These are phyloP conservation scores for Coemansia asiatica DNA, from an alignment of 192 early-diverging fungal genomes.

Conservation along the genomic window DNA sequence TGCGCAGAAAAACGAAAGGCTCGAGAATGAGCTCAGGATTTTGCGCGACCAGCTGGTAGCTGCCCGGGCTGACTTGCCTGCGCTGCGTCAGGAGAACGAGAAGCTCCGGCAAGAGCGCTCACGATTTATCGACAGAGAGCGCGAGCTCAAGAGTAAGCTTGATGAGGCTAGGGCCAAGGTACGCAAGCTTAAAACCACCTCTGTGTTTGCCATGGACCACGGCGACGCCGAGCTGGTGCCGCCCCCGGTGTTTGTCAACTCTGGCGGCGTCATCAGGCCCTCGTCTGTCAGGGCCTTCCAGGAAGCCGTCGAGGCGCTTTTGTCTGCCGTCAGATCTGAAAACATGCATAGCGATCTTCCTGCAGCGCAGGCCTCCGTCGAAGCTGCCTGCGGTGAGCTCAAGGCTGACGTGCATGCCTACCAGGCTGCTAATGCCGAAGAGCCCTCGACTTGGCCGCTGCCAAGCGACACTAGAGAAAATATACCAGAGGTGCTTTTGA, in stretches of 20 bases:
- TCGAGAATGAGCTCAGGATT: conserved; percentile 49
- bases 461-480: conserved; percentile 50
- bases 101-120: conserved; percentile 38
- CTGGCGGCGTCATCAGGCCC: conserved; percentile 71
- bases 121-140: conserved; percentile 39
- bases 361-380: conserved; percentile 75
- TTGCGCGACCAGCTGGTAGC: conserved; percentile 47
- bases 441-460: conserved; percentile 52
- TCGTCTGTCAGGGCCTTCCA: conserved; percentile 73
- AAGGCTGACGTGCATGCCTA: conserved; percentile 79
- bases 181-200: conserved; percentile 59
- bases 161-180: conserved; percentile 57
- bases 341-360: conserved; percentile 68
- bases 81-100: conserved; percentile 45
- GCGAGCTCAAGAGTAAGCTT: conserved; percentile 55
- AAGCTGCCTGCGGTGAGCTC: conserved; percentile 79
- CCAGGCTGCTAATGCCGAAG: conserved; percentile 43
- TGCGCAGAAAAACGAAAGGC: conserved; percentile 52
- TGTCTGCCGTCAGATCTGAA: conserved; percentile 73
- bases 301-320: conserved; percentile 76
- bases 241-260: conserved; percentile 53
- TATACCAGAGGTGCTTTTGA: conserved; percentile 14
- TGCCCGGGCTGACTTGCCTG: conserved; percentile 44
- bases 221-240: conserved; percentile 52
- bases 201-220: conserved; percentile 54